A percentile compares a stretch with the other conserved stretches of the same genome.
phyloP scores from a whole-genome alignment of 257 asterid species.

The Cordia subcordata region DNA sequence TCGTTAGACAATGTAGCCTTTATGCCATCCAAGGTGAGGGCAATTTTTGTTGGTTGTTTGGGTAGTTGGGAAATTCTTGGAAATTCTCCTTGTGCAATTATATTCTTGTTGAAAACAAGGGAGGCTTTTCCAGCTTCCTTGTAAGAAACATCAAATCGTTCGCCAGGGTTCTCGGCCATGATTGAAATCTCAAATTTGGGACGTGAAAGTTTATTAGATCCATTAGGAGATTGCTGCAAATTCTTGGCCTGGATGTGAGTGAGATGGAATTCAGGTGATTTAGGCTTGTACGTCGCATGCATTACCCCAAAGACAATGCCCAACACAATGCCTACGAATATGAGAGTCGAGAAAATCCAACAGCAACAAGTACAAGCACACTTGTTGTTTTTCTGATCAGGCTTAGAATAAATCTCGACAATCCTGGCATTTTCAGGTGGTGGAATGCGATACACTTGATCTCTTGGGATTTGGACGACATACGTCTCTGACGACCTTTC shows the following conservation, averaged over 20 bases:
- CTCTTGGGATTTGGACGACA: constrained; percentile 66
- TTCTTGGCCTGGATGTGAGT: constrained; percentile 19
- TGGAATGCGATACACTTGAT: constrained; percentile 74
- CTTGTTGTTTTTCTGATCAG: background rate
- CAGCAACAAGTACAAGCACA: constrained; percentile 13
- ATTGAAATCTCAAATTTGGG: constrained; percentile 29
- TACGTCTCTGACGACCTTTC: constrained; percentile 34
- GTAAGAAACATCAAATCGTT: background rate
- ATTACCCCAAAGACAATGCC: constrained; percentile 8
- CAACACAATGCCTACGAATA: constrained; percentile 13
- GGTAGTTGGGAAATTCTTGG: constrained; percentile 12
- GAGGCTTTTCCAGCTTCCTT: constrained; percentile 9
- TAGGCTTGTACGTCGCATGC: constrained; percentile 35
- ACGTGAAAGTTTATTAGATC: background rate
- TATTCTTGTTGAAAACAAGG: constrained; percentile 26
- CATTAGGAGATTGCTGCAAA: background rate
- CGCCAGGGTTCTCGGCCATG: constrained; percentile 16
- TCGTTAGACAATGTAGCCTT: constrained; percentile 20
- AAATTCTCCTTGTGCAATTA: constrained; percentile 36
- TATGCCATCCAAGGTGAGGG: constrained; percentile 19
- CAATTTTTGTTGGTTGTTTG: constrained; percentile 6
- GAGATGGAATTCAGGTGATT: constrained; percentile 40
- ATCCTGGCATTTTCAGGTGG: constrained; percentile 69
- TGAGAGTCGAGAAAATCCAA: constrained; percentile 11
- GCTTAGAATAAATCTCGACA: constrained; percentile 29